phyloP scores from a whole-genome alignment of 768 basidiomycete genomes.

The Pleurotus eryngii region DNA sequence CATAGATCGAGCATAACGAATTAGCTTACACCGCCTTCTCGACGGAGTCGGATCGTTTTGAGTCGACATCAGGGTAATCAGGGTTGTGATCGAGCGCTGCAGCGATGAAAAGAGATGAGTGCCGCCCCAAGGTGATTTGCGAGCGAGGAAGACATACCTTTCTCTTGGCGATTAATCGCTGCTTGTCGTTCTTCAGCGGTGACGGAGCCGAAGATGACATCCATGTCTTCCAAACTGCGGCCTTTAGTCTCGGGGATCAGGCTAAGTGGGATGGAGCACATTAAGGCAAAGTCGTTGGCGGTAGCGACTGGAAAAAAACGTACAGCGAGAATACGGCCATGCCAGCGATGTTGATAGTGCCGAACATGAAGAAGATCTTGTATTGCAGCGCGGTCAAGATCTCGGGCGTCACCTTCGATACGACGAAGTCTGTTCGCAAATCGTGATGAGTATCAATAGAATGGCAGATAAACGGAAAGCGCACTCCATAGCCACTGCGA shows the following conservation, averaged over 20 bases:
- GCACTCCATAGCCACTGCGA: constrained; percentile 86
- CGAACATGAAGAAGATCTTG: constrained; percentile 79
- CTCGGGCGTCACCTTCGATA: constrained; percentile 68
- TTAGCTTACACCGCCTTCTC: background rate
- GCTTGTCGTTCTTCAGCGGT: constrained; percentile 48
- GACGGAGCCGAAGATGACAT: constrained; percentile 55
- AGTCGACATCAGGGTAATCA: background rate
- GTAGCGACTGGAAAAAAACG: constrained; percentile 14
- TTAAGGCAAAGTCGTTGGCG: background rate
- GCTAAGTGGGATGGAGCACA: constrained; percentile 20
- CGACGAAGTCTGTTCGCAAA: constrained; percentile 53
- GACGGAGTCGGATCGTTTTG: background rate
- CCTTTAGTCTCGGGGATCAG: constrained; percentile 64
- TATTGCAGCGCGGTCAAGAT: constrained; percentile 60
- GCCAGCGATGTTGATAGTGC: constrained; percentile 65
- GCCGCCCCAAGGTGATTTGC: background rate
- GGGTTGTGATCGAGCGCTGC: background rate
- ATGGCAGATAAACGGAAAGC: background rate
- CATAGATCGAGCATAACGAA: too few species aligned
- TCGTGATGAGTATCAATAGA: background rate
- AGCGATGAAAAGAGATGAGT: background rate
- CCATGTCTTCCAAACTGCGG: constrained; percentile 52
- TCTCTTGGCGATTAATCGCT: constrained; percentile 46
- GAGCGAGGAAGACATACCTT: background rate
- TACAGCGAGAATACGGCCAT: constrained; percentile 69